Base-by-base conservation (phyloP, 768 basidiomycete species). In the Suillus decipiens region DNA sequence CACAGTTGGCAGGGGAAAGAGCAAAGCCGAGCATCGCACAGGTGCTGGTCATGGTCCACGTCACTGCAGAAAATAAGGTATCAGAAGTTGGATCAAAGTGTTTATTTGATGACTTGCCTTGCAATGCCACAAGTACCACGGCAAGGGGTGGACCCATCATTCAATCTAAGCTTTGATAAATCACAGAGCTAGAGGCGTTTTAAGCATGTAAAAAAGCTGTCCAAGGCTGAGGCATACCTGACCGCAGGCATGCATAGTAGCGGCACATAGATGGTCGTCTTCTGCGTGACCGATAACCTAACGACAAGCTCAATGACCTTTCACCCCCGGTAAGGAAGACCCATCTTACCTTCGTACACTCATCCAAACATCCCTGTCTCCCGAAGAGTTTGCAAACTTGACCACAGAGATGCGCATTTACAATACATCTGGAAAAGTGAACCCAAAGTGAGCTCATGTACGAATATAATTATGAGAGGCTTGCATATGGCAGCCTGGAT, bases 1-100 rank as follows among this genome's bases (percentile, higher is more conserved):
- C 87, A 89, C 5, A 89, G 70, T 59, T 83, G 76, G 65, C 87
- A 88, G 4, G 70, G 64, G 11, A 85, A 66, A 0, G 86, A 86
- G 66, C 87, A 88, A 43, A 81, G 77, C 14, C 80, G 73, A 36
- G 79, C 73, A 39, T 84, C 81, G 63, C 87, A 88, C 42, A 70
- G 68, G 70, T 89, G 87, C 2, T 73, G 66, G 3, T 67, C 63
- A 66, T 88, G 87, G 6, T 70, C 66, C 41, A 76, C 67, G 28
- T 83, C 77, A 60, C 86, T 88, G 65, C 9, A 22, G 53, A 5
- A 41, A 9, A 31, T 48, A 41, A 57, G 62, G 22, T 39, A 4
- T 14, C n/a, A 17, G 14, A 42, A 6, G 51, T 50, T 14, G 17
- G 28, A 36, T 5, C 11, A 8, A 64, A 28, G 19, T 8, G 47